phyloP scores from a whole-genome alignment of 352 stramenopile species.

The Globisporangium radiosum region DNA sequence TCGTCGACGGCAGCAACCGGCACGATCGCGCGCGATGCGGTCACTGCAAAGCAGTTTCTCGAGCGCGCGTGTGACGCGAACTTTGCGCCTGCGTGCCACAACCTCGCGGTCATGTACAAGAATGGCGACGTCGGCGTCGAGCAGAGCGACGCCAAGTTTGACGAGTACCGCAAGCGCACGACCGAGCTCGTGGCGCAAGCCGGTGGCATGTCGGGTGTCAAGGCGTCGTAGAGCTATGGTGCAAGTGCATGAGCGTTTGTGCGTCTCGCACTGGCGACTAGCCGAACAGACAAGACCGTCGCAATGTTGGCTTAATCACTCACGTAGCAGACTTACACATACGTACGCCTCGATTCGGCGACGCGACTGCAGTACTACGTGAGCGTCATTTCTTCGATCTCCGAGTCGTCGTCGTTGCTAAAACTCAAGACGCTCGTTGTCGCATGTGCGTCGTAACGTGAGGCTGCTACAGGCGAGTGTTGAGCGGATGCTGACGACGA shows the following conservation, averaged over 20 bases:
- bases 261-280: background rate
- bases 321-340: too few relatives aligned
- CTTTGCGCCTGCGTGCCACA: conserved; percentile 84
- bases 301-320: too few relatives aligned
- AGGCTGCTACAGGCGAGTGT: background rate
- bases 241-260: background rate
- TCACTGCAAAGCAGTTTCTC: conserved; percentile 59
- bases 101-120: conserved; percentile 87
- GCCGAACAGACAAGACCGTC: background rate
- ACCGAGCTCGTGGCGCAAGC: conserved; percentile 68
- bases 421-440: conserved; percentile 22
- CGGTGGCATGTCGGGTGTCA: conserved; percentile 46
- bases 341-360: too few relatives aligned
- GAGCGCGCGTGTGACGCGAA: conserved; percentile 76
- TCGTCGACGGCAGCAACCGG: conserved; percentile 19
- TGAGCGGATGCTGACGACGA: background rate
- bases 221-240: conserved; percentile 16
- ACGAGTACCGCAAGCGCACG: conserved; percentile 75
- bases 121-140: conserved; percentile 70
- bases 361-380: conserved; percentile 5
- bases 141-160: conserved; percentile 55
- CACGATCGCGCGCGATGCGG: conserved; percentile 40
- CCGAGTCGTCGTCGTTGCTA: conserved; percentile 31
- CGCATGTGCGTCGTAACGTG: background rate
- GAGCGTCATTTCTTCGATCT: conserved; percentile 57